A percentile compares a stretch with the other conserved stretches of the same genome.
Conservation (phyloP, 2,329 filamentous ascomycete genomes). For the Tolypocladium inflatum region DNA sequence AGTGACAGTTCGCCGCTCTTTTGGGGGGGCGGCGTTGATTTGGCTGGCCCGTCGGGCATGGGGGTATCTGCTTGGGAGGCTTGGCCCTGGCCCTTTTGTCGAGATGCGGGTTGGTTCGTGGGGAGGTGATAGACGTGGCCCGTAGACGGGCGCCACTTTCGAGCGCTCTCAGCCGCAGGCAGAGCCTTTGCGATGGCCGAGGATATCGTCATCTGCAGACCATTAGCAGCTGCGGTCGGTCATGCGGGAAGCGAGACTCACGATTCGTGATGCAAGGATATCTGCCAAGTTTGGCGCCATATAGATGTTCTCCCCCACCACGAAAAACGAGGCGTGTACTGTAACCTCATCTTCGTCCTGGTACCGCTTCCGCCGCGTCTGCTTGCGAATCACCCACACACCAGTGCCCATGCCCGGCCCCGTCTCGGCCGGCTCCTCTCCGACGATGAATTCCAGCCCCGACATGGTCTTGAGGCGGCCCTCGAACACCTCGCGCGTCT, state of each 20-base stretch:
- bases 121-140: constrained; percentile 42
- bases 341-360: constrained; percentile 48
- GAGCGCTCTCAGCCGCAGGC: constrained; percentile 37
- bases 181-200: constrained; percentile 44
- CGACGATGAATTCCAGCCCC: constrained; percentile 57
- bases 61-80: constrained; percentile 39
- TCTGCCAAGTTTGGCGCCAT: constrained; percentile 54
- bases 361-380: constrained; percentile 49
- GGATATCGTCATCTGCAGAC: constrained; percentile 41
- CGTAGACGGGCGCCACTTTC: constrained; percentile 44
- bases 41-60: constrained; percentile 28
- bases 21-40: constrained; percentile 16
- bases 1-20: constrained; percentile 30
- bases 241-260: constrained; percentile 19
- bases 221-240: neutral
- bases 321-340: constrained; percentile 52
- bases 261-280: constrained; percentile 49
- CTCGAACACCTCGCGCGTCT: constrained; percentile 55
- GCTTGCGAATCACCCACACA: constrained; percentile 62
- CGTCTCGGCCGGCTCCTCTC: constrained; percentile 54
- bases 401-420: constrained; percentile 56
- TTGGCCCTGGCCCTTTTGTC: constrained; percentile 14
- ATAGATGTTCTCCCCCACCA: constrained; percentile 58
- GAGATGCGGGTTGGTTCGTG: constrained; percentile 13
- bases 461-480: constrained; percentile 53